These are phyloP conservation scores for Thinopyrum elongatum DNA, from an alignment of 176 grass and related monocot species.

Conservation along the genomic window DNA sequence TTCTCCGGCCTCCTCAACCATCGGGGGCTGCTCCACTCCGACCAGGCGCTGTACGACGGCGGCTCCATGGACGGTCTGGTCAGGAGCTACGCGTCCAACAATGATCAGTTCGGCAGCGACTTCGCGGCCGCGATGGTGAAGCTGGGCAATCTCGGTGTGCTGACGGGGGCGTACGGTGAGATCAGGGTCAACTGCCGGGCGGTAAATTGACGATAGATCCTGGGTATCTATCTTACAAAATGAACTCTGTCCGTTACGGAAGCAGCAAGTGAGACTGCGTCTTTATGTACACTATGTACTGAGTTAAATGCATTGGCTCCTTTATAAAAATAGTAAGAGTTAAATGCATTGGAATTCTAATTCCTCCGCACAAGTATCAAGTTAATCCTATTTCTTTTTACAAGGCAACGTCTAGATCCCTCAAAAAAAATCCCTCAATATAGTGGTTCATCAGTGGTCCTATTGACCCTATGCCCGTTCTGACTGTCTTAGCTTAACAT, in stretches of 20 bases:
- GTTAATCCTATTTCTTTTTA: too few species aligned
- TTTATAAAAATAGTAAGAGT: too few species aligned
- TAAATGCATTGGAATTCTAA: too few species aligned
- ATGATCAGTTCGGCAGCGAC: conserved; percentile 12
- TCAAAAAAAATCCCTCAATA: too few species aligned
- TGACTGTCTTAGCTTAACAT: too few species aligned
- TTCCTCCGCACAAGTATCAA: too few species aligned
- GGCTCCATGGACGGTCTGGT: conserved; percentile 32
- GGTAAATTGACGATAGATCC: conserved; percentile 24
- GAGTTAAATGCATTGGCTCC: not conserved
- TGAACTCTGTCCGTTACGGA: not conserved
- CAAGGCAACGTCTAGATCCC: too few species aligned
- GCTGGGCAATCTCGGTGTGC: conserved; percentile 35
- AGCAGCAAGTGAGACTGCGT: not conserved
- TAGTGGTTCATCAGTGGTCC: too few species aligned
- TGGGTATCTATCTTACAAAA: not conserved
- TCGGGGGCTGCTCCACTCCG: conserved; percentile 51
- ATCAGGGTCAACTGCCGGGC: conserved; percentile 47
- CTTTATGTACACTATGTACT: not conserved
- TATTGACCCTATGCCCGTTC: too few species aligned
- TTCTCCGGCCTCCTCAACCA: conserved; percentile 31
- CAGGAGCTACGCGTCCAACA: conserved; percentile 16
- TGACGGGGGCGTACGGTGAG: conserved; percentile 41
- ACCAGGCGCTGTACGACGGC: conserved; percentile 53
- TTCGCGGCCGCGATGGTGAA: conserved; percentile 51